phyloP scores from a whole-genome alignment of 163 green algal species.

The Chlamydomonas reinhardtii region DNA sequence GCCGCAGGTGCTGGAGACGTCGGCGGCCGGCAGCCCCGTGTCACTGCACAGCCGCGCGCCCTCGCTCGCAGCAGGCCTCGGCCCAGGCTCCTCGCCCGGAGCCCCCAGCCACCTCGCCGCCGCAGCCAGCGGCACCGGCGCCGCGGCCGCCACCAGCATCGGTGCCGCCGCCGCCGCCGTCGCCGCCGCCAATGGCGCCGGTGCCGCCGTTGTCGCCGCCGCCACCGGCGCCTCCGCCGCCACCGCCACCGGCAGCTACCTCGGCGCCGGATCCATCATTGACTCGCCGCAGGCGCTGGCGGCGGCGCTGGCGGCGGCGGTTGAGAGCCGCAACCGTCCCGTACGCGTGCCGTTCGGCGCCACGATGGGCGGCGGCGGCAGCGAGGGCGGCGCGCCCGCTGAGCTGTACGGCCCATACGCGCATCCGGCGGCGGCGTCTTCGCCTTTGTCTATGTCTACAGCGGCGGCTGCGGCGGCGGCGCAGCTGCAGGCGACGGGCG shows the following conservation, averaged over 20 bases:
- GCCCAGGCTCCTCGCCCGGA: not conserved
- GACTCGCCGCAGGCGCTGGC: not conserved
- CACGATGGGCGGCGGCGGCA: slow-evolving; percentile 32
- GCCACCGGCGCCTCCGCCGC: not conserved
- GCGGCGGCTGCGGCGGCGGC: too few relatives aligned
- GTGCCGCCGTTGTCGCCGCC: not conserved
- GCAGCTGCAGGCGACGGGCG: too few relatives aligned
- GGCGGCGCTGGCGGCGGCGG: not conserved
- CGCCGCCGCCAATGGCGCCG: not conserved
- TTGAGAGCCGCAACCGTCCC: not conserved
- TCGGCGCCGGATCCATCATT: not conserved
- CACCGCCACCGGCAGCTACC: not conserved
- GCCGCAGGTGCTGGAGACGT: not conserved
- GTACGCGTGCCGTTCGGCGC: slow-evolving; percentile 36
- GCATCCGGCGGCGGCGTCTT: too few relatives aligned
- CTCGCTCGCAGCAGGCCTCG: slow-evolving; percentile 4
- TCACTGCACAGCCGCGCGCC: slow-evolving; percentile 3
- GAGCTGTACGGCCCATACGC: too few relatives aligned
- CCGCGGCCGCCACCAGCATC: not conserved
- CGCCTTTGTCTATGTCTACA: too few relatives aligned
- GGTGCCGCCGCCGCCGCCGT: not conserved
- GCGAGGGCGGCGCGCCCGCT: slow-evolving; percentile 12
- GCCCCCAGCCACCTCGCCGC: not conserved
- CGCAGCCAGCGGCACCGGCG: too few relatives aligned
- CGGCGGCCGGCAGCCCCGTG: not conserved